Evolutionary conservation across 2,329 filamentous ascomycete genomes (phyloP), one percentile per base, ranked within the genome.

Genomic region (Exophiala viscosa): DNA sequence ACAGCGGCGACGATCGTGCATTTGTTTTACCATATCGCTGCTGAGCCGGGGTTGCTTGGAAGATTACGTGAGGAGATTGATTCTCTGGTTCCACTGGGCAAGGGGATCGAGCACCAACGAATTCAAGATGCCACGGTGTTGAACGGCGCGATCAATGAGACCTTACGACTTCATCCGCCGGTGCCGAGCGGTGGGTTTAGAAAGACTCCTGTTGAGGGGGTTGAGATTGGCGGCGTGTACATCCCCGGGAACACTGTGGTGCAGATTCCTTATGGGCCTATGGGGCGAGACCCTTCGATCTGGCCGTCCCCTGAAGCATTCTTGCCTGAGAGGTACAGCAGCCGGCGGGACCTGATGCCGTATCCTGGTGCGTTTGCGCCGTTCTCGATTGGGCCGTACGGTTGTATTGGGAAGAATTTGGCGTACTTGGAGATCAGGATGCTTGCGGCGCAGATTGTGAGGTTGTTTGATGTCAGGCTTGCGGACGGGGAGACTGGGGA

Each of bases 141-240:
- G 33, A 59, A 60, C 40, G 69, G 65, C 13, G 60, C 67, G n/a
- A 72, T 74, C 63, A 69, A 75, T 49, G 73, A 76, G 54, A 63
- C 71, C 1, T 60, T 75, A 3, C 67, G 73, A n/a, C 61, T 76
- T 3, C 65, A 73, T 47, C 71, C 73, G 5, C 64, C 71, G 0
- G 67, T 73, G 1, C 69, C 70, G 1, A 65, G 64, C 6, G 70
- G 66, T 1, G 40, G 72, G 18, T 61, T 63, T 28, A 63, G 74
- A 3, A 43, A 67, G 10, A 73, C 72, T 1, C 72, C 72, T 6
- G 45, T 67, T 14, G 62, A 69, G 48, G 72, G 72, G 14, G 60
- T 73, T 31, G 57, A 57, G 14, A 63, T 73, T 18, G 70, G 64
- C 11, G 66, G 64, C 3, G 60, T 54, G 1, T 68, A 58, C 50